Evolutionary conservation across 2,329 filamentous ascomycete species (phyloP).

Genomic region (Colletotrichum musae): DNA sequence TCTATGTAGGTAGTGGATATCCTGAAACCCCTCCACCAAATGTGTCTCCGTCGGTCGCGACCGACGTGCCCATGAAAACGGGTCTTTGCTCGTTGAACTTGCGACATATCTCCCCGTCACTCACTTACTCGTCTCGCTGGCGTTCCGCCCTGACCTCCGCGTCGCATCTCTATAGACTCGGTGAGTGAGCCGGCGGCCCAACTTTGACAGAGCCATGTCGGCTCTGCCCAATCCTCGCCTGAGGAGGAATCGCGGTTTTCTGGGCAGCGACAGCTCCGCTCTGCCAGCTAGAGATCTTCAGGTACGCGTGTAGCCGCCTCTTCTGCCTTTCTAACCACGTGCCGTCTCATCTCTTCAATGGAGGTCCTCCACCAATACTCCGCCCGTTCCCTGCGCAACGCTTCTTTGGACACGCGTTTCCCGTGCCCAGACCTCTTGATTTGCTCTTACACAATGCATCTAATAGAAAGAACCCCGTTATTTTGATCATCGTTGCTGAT

Average conservation of each 20-base stretch:
- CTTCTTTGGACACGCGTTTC: too few relatives aligned
- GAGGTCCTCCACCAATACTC: neutral
- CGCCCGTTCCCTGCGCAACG: constrained; percentile 1
- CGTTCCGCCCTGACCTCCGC: too few relatives aligned
- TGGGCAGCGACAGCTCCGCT: constrained; percentile 66
- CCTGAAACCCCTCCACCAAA: too few relatives aligned
- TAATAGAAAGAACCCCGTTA: neutral
- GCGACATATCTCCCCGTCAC: too few relatives aligned
- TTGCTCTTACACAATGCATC: too few relatives aligned
- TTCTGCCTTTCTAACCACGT: neutral
- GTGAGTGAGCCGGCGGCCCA: neutral
- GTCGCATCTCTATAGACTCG: neutral
- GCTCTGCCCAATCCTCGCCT: constrained; percentile 49
- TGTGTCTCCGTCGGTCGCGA: too few relatives aligned
- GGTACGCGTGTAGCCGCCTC: constrained; percentile 50
- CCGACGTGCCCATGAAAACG: too few relatives aligned
- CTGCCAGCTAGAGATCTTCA: constrained; percentile 64
- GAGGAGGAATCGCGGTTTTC: constrained; percentile 63
- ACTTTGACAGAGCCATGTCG: constrained; percentile 47
- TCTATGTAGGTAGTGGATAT: too few relatives aligned
- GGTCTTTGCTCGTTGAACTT: too few relatives aligned
- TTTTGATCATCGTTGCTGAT: constrained; percentile 1
- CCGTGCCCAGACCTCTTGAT: too few relatives aligned
- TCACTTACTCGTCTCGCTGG: too few relatives aligned
- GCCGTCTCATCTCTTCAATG: neutral